These are phyloP conservation scores for Gnomoniopsis smithogilvyi DNA, from an alignment of 2,329 filamentous ascomycete genomes.

Conservation along the genomic window DNA sequence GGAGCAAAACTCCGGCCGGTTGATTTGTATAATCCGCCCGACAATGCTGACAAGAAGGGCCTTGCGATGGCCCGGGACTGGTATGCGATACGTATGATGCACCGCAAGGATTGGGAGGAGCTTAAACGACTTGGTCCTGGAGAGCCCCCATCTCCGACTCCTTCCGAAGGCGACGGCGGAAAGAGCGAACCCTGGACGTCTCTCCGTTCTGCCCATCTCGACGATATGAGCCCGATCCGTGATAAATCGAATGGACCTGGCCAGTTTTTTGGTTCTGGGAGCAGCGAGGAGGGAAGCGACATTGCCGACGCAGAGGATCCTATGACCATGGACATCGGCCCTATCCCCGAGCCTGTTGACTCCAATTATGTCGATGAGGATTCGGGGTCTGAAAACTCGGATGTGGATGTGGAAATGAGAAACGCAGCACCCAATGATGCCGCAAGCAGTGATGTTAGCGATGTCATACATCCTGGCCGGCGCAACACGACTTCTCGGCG, in stretches of 20 bases:
- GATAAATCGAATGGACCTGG: not conserved
- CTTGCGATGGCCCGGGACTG: conserved; percentile 13
- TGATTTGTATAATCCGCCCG: conserved; percentile 11
- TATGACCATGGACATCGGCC: conserved; percentile 14
- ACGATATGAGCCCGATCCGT: conserved; percentile 12
- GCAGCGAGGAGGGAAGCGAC: not conserved
- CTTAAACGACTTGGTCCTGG: conserved; percentile 14
- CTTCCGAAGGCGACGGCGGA: conserved; percentile 1
- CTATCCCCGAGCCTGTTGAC: conserved; percentile 8
- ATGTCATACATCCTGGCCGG: not conserved
- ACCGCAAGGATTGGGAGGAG: conserved; percentile 14
- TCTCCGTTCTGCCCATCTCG: conserved; percentile 10
- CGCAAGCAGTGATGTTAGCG: not conserved
- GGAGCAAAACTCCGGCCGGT: conserved; percentile 11
- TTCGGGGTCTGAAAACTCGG: conserved; percentile 3
- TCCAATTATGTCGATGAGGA: conserved; percentile 11
- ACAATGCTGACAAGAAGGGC: conserved; percentile 5
- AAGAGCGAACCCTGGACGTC: conserved; percentile 6
- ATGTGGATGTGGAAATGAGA: not conserved
- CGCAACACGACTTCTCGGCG: not conserved
- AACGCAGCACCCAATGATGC: not conserved
- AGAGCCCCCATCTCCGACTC: conserved; percentile 11
- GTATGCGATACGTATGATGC: conserved; percentile 16
- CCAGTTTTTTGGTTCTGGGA: not conserved
- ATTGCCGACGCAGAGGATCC: conserved; percentile 8